Conservation (phyloP, 495 filamentous ascomycete species). For the Tuber aestivum region DNA sequence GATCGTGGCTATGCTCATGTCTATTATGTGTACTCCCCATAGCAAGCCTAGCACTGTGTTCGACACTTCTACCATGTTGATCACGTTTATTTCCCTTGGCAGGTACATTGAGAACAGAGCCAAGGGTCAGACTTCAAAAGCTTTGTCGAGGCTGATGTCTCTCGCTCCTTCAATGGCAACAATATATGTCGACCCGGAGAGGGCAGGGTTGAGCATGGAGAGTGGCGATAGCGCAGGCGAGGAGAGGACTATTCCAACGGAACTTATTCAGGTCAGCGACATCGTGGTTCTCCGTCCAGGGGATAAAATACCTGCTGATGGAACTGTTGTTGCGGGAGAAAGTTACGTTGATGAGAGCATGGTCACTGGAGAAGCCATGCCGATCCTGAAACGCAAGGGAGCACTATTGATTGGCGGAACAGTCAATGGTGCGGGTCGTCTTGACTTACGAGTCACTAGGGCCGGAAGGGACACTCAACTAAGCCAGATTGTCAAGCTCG, state of each 20-base stretch:
- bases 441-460: constrained; percentile 89
- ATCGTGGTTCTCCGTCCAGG: constrained; percentile 88
- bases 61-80: constrained; percentile 97
- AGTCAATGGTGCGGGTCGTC: constrained; percentile 83
- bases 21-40: constrained; percentile 63
- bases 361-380: constrained; percentile 95
- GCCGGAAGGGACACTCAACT: constrained; percentile 93
- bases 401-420: constrained; percentile 85
- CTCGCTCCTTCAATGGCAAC: constrained; percentile 94
- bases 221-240: constrained; percentile 55
- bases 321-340: constrained; percentile 76
- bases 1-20: constrained; percentile 77
- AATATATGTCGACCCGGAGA: constrained; percentile 94
- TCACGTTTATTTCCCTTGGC: constrained; percentile 89
- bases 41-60: constrained; percentile 79
- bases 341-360: constrained; percentile 96
- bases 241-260: constrained; percentile 80
- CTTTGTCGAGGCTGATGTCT: constrained; percentile 91
- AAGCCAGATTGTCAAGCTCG: constrained; percentile 93
- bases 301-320: constrained; percentile 95
- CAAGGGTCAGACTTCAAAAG: constrained; percentile 94
- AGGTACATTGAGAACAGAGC: constrained; percentile 90
- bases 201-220: constrained; percentile 51
- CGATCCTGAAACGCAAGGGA: constrained; percentile 79
- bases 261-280: constrained; percentile 90